Evolutionary conservation across 108 stramenopile species (phyloP).

Genomic region (Discostella pseudostelligera): DNA sequence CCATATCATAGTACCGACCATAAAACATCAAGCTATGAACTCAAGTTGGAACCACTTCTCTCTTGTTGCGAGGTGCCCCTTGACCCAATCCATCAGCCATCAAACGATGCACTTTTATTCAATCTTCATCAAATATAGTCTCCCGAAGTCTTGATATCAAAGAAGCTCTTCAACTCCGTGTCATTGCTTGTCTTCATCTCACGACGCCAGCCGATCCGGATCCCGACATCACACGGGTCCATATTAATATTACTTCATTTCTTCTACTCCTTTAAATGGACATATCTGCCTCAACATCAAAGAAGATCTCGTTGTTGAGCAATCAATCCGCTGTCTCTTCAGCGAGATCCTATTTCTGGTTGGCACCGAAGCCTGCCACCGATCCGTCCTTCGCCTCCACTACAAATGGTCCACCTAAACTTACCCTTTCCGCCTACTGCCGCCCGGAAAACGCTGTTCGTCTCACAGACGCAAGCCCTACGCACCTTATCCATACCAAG

Average conservation of each 20-base stretch:
- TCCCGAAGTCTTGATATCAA: neutral
- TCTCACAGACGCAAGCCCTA: conserved; percentile 61
- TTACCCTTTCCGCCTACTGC: conserved; percentile 76
- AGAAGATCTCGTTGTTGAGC: conserved; percentile 23
- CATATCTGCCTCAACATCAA: neutral
- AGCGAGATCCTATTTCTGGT: conserved; percentile 12
- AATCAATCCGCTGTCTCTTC: conserved; percentile 17
- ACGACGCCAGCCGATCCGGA: too few species aligned
- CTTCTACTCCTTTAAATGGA: conserved; percentile 18
- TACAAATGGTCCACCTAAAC: conserved; percentile 20
- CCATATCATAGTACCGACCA: too few species aligned
- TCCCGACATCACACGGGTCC: too few species aligned
- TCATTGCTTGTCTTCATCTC: conserved; percentile 1
- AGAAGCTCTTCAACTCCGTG: too few species aligned
- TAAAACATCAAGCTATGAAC: too few species aligned
- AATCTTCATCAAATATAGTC: conserved; percentile 5
- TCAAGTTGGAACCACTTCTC: too few species aligned
- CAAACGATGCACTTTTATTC: neutral
- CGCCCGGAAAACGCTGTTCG: conserved; percentile 69
- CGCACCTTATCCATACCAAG: conserved; percentile 52
- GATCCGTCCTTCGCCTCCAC: conserved; percentile 4
- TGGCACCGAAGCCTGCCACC: neutral
- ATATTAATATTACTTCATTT: neutral
- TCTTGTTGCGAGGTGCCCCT: too few species aligned
- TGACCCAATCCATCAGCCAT: too few species aligned